Evolutionary conservation across 2,329 filamentous ascomycete genomes (phyloP), one percentile per base, ranked within the genome.

Genomic region (Trichophyton benhamiae): DNA sequence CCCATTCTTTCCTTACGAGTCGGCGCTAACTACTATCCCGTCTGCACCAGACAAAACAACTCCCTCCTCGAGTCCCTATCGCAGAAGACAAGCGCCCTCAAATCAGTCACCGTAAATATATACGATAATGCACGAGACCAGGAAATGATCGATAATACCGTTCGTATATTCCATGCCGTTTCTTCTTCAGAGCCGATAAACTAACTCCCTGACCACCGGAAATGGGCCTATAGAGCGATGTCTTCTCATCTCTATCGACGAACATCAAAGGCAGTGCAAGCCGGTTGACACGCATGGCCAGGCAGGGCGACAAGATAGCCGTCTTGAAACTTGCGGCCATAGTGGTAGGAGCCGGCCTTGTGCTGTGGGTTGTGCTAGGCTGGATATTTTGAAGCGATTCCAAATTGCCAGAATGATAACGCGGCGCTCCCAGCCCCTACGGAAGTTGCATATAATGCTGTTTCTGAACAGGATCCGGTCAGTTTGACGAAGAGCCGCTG

Each of bases 111-210:
- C 48, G 85, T 97, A 66, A 91, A 99, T 78, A 99, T 99, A 71
- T 96, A 97, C 81, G 91, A 97, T 77, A 91, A 94, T 73, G 94
- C 94, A 58, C 85, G 90, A 62, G 84, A 89, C 68, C 92, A 97
- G 69, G 84, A 88, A 66, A 83, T 95, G 65, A 88, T 99, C 67
- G 90, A 99, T 75, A 86, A 84, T 70, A 92, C 89, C 44, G 89
- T 95, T 81, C 62, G 84, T 77, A 44, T 44, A n/a, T n/a, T 15
- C 41, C n/a, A 6, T 44, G n/a, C 15, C 41, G 41, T n/a, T 3
- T 5, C 41, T 8, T 44, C 3, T 7, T 44, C n/a, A n/a, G 41
- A 44, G 7, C 15, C 46, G 7, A 11, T 11, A n/a, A 42, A 15
- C 53, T 49, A 9, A 62, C 30, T n/a, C 20, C 11, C 15, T 57